Base-by-base conservation (phyloP, 2,329 filamentous ascomycete genomes). In the Lasiodiplodia sp. region DNA sequence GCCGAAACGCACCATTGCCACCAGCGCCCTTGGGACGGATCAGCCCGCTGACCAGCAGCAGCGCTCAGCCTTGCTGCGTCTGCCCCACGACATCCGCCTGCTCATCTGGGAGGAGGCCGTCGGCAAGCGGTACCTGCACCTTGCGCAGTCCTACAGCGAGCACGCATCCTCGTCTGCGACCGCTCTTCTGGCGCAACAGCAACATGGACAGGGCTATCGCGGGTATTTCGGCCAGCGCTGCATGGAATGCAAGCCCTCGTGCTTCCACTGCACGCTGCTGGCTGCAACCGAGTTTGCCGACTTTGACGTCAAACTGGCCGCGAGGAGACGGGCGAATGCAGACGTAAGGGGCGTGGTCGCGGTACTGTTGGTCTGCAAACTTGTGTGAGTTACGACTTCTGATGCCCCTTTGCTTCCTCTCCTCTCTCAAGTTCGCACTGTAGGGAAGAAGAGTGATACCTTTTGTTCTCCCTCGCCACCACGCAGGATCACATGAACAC, bases 81-180 rank as follows among this genome's bases (percentile, higher is more conserved):
- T 66, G 14, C 63, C 63, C 25, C 23, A 66, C 52, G 63, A 66
- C 52, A 56, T 66, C 52, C 49, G 63, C 34, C 49, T 66, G 18
- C 49, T 66, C 63, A 56, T 66, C 63, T 66, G 63, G 63, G 63
- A 66, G 21, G 63, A 55, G 34, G 63, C 63, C 28, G 34, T 66
- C 23, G 63, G 63, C 21, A 55, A 56, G 23, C 63, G 63, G 2
- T 66, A 47, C 51, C 18, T 66, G 49, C 63, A 66, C 47, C 60
- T 64, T 31, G 44, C 60, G 44, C 60, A 38, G 21, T 37, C 60
- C 16, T 64, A 38, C 21, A 52, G 60, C 60, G 60, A 52, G 60
- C 28, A 44, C 25, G 23, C 23, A n/a, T 47, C 38, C 14, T 12
- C 57, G 2, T 31, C 57, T 7, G 38, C 57, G 57, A 28, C 57